phyloP scores from a whole-genome alignment of 192 early-diverging fungal genomes.

The Gryganskiella cystojenkinii region DNA sequence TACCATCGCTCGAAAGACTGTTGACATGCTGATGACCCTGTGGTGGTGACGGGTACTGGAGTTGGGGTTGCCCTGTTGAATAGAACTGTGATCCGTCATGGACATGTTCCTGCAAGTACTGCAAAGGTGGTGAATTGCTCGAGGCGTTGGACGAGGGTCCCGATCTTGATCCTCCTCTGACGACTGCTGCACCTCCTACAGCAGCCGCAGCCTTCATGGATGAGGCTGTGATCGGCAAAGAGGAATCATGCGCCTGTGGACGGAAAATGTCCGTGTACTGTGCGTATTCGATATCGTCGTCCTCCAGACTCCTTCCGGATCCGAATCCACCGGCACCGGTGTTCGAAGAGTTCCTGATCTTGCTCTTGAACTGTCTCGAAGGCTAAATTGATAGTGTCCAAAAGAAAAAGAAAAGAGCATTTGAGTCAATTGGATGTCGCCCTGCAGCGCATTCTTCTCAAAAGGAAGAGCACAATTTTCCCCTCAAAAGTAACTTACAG shows the following conservation, averaged over 20 bases:
- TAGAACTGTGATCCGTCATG: too few relatives aligned
- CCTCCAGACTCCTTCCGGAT: neutral
- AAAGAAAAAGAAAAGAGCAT: neutral
- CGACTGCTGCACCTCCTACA: neutral
- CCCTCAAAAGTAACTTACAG: slow-evolving; percentile 26
- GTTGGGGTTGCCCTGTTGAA: neutral
- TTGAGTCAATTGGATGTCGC: neutral
- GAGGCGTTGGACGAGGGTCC: too few relatives aligned
- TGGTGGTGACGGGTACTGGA: neutral
- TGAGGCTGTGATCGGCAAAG: neutral
- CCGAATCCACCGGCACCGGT: neutral
- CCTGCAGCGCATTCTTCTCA: too few relatives aligned
- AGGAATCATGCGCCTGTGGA: slow-evolving; percentile 12
- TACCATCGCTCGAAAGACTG: slow-evolving; percentile 4
- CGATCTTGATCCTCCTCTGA: slow-evolving; percentile 1
- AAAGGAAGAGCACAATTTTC: neutral
- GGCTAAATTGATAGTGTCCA: slow-evolving; percentile 6
- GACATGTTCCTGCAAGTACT: too few relatives aligned
- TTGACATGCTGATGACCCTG: slow-evolving; percentile 2
- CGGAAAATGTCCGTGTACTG: slow-evolving; percentile 35
- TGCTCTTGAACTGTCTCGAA: slow-evolving; percentile 44
- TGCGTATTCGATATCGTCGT: slow-evolving; percentile 4
- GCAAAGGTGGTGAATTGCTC: too few relatives aligned
- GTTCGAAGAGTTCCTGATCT: slow-evolving; percentile 17
- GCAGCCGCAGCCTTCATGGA: slow-evolving; percentile 6